These are phyloP conservation scores for Saccharomyces hybrid DNA, from an alignment of 1,139 yeast genomes.

Conservation along the genomic window DNA sequence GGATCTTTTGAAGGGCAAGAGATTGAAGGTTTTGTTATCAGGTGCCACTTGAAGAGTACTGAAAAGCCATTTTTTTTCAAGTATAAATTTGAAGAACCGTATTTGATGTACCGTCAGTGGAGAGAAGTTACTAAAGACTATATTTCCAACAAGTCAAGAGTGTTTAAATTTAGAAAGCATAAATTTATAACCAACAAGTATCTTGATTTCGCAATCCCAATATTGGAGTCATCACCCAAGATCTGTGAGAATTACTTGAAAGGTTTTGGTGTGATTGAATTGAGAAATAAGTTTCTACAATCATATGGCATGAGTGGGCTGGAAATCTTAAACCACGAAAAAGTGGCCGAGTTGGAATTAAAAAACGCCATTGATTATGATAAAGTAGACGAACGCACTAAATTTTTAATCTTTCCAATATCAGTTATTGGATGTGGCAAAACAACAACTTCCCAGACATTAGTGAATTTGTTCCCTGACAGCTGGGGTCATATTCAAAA, in stretches of 20 bases:
- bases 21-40: constrained; percentile 87
- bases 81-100: constrained; percentile 92
- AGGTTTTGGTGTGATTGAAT: constrained; percentile 67
- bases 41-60: constrained; percentile 38
- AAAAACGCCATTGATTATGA: constrained; percentile 27
- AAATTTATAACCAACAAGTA: constrained; percentile 57
- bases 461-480: constrained; percentile 45
- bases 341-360: constrained; percentile 30
- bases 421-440: constrained; percentile 96
- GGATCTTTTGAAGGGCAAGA: constrained; percentile 70
- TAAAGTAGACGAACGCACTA: constrained; percentile 33
- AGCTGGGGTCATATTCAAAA: constrained; percentile 78
- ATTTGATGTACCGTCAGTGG: constrained; percentile 80
- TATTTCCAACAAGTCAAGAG: constrained; percentile 40
- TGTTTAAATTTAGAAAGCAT: constrained; percentile 44
- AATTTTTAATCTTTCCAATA: constrained; percentile 67
- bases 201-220: constrained; percentile 53
- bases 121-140: constrained; percentile 72
- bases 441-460: constrained; percentile 67
- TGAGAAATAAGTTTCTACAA: constrained; percentile 54
- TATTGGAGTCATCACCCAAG: constrained; percentile 41
- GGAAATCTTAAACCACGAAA: constrained; percentile 37
- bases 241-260: constrained; percentile 40
- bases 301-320: constrained; percentile 40
- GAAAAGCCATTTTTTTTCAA: constrained; percentile 63